Evolutionary conservation across 2,329 filamentous ascomycete genomes (phyloP).

Genomic region (Cercospora zeae-maydis): DNA sequence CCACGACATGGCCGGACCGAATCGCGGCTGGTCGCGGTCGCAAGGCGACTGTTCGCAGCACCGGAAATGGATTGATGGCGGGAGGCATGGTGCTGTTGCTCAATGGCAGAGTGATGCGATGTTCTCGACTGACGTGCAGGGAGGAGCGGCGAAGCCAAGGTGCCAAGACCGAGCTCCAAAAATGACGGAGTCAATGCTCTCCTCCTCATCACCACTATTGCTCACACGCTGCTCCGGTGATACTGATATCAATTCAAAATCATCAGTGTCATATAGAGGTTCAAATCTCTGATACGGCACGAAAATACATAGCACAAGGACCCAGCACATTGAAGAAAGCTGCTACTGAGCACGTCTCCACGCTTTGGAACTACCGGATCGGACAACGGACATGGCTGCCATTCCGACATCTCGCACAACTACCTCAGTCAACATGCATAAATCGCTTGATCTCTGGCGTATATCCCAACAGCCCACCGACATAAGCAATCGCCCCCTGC

Average conservation of each 20-base stretch:
- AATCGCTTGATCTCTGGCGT: constrained; percentile 7
- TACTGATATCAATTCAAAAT: neutral
- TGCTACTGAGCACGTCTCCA: too few species aligned
- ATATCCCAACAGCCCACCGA: neutral
- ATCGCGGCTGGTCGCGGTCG: constrained; percentile 23
- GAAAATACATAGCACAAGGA: too few species aligned
- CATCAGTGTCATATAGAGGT: neutral
- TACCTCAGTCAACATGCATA: neutral
- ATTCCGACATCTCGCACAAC: too few species aligned
- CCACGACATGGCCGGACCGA: constrained; percentile 22
- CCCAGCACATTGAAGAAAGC: too few species aligned
- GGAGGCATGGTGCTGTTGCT: constrained; percentile 19
- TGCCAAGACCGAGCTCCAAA: neutral
- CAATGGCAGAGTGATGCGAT: constrained; percentile 5
- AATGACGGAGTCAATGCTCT: neutral
- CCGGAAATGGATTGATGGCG: constrained; percentile 22
- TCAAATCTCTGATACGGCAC: too few species aligned
- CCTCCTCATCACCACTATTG: neutral
- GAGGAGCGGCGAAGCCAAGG: neutral
- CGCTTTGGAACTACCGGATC: too few species aligned
- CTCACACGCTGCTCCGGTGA: too few species aligned
- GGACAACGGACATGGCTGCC: too few species aligned
- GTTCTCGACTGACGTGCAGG: neutral
- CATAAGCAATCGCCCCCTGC: neutral
- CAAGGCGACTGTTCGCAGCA: constrained; percentile 23